Percentiles rank a stretch among this genome's conserved stretches.
phyloP scores from a whole-genome alignment of 331 rosid genomes.

The Phaseolus coccineus region DNA sequence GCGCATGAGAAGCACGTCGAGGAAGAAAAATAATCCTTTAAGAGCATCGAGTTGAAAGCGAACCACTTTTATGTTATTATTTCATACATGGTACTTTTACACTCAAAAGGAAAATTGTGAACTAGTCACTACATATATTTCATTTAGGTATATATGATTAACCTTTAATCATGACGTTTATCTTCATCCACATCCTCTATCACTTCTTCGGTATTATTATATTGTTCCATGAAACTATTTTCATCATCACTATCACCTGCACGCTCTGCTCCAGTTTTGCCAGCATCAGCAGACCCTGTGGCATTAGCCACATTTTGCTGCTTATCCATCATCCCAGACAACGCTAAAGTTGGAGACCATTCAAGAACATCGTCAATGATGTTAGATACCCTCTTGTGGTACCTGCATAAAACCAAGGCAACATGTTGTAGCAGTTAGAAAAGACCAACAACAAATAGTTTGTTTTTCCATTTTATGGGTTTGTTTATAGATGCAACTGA shows the following conservation, averaged over 20 bases:
- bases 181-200: conserved; percentile 57
- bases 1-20: conserved; percentile 12
- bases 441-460: conserved; percentile 11
- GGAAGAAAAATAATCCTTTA: conserved; percentile 19
- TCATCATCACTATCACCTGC: conserved; percentile 43
- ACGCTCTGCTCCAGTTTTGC: conserved; percentile 54
- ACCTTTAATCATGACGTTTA: conserved; percentile 55
- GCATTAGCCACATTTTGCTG: conserved; percentile 68
- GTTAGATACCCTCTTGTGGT: conserved; percentile 91
- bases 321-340: conserved; percentile 98
- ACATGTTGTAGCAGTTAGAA: conserved; percentile 9
- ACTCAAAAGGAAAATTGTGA: conserved; percentile 54
- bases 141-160: conserved; percentile 43
- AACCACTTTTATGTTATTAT: conserved; percentile 51
- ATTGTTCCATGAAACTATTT: conserved; percentile 53
- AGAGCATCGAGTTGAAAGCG: conserved; percentile 34
- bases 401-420: conserved; percentile 61
- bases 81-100: conserved; percentile 65
- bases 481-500: conserved; percentile 6
- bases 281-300: conserved; percentile 57
- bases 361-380: conserved; percentile 97
- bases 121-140: conserved; percentile 55
- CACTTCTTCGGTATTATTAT: conserved; percentile 56
- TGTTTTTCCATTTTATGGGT: background rate
- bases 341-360: conserved; percentile 92